Evolutionary conservation across 305 asterid species (phyloP).

Genomic region (Rubia tinctorum): DNA sequence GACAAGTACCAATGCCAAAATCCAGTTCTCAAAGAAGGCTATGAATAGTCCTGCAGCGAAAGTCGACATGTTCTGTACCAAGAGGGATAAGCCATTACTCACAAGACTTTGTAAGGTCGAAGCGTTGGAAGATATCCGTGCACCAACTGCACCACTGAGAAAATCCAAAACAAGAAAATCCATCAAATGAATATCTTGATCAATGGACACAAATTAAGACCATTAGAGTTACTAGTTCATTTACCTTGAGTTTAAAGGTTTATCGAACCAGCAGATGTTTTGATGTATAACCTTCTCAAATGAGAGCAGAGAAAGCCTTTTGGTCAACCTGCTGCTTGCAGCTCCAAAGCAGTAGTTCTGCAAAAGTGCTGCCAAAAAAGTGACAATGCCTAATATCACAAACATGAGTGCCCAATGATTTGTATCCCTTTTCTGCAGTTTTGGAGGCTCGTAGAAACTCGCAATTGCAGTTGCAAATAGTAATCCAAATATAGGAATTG

Average conservation of each 20-base stretch:
- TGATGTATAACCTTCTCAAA: conserved; percentile 31
- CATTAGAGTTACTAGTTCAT: background rate
- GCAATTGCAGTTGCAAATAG: conserved; percentile 26
- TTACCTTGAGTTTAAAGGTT: conserved; percentile 28
- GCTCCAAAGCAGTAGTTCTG: conserved; percentile 30
- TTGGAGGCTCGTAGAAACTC: conserved; percentile 32
- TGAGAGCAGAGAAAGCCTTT: conserved; percentile 21
- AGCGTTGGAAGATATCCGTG: conserved; percentile 56
- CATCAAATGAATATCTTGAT: background rate
- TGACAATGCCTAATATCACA: conserved; percentile 22
- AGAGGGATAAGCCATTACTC: conserved; percentile 41
- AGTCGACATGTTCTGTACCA: conserved; percentile 50
- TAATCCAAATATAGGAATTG: conserved; percentile 29
- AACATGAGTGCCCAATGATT: conserved; percentile 36
- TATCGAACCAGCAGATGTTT: conserved; percentile 37
- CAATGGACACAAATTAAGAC: background rate
- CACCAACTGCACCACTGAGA: conserved; percentile 56
- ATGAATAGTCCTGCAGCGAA: conserved; percentile 37
- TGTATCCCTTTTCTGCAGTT: conserved; percentile 24
- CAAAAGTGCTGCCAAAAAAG: conserved; percentile 15
- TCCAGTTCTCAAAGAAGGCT: conserved; percentile 46
- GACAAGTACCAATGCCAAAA: conserved; percentile 42
- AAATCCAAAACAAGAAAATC: background rate
- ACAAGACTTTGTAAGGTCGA: conserved; percentile 37
- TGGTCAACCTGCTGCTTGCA: conserved; percentile 32